These are phyloP conservation scores for Neurospora sp. DNA, from an alignment of 495 filamentous ascomycete genomes.

Conservation along the genomic window DNA sequence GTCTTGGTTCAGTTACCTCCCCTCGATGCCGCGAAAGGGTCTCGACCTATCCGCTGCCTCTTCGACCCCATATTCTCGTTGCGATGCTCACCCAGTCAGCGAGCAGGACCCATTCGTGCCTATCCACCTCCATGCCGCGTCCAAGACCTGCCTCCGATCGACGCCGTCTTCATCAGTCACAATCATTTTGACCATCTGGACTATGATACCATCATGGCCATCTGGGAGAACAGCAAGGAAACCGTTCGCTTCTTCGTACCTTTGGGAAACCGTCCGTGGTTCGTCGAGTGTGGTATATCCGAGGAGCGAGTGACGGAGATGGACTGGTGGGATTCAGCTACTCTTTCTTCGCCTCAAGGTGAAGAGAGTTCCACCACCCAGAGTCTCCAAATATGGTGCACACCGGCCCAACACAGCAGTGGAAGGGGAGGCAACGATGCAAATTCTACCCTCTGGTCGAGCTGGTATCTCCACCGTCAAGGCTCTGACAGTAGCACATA, in stretches of 20 bases:
- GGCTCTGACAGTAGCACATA: background rate
- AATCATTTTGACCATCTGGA: constrained; percentile 49
- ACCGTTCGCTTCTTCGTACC: constrained; percentile 34
- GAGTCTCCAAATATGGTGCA: constrained; percentile 24
- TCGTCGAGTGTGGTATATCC: constrained; percentile 30
- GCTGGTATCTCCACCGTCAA: constrained; percentile 36
- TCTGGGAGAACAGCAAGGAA: constrained; percentile 23
- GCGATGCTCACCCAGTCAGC: constrained; percentile 35
- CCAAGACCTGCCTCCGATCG: constrained; percentile 38
- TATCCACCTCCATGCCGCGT: constrained; percentile 39
- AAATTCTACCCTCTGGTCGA: constrained; percentile 39
- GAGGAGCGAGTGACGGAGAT: constrained; percentile 33
- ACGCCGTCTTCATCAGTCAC: constrained; percentile 40
- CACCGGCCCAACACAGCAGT: constrained; percentile 38
- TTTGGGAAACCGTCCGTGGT: constrained; percentile 28
- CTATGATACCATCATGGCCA: constrained; percentile 24
- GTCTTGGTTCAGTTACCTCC: constrained; percentile 33
- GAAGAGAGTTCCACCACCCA: constrained; percentile 3
- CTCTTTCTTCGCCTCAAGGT: constrained; percentile 13
- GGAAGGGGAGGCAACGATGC: constrained; percentile 23
- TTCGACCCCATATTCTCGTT: constrained; percentile 47
- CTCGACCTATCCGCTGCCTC: constrained; percentile 23
- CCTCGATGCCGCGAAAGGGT: background rate
- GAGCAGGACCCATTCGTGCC: constrained; percentile 40
- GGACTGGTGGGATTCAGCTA: constrained; percentile 44